A percentile compares a stretch with the other conserved stretches of the same genome.
phyloP scores from a whole-genome alignment of 2,329 filamentous ascomycete species.

The Claviceps digitariae region DNA sequence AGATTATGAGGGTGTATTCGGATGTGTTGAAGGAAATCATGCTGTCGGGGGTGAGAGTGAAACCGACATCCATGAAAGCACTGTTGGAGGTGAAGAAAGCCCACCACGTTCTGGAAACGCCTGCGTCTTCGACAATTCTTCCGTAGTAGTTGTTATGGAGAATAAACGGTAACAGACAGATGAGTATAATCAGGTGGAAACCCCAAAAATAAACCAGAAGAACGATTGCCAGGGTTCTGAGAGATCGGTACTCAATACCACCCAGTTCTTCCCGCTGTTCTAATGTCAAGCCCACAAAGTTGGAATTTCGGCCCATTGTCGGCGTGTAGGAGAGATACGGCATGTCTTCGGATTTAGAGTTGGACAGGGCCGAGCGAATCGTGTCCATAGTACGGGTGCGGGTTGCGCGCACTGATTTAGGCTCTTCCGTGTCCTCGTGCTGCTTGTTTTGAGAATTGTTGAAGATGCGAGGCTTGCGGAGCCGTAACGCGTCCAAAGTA shows the following conservation, averaged over 20 bases:
- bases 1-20: constrained; percentile 59
- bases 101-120: constrained; percentile 70
- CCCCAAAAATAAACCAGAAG: constrained; percentile 69
- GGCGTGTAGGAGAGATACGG: constrained; percentile 93
- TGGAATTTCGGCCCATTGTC: constrained; percentile 84
- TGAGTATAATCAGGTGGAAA: constrained; percentile 64
- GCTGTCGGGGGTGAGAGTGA: constrained; percentile 81
- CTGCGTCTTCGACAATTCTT: constrained; percentile 44
- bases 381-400: constrained; percentile 41
- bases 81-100: constrained; percentile 79
- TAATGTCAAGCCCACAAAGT: constrained; percentile 75
- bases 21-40: constrained; percentile 81
- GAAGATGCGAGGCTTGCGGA: constrained; percentile 29
- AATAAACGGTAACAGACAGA: constrained; percentile 74
- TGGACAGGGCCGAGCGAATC: constrained; percentile 42
- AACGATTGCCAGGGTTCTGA: constrained; percentile 74
- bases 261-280: constrained; percentile 91
- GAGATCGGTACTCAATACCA: constrained; percentile 86
- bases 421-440: constrained; percentile 22
- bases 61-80: constrained; percentile 90
- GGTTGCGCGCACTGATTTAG: constrained; percentile 12
- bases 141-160: constrained; percentile 48
- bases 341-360: constrained; percentile 45
- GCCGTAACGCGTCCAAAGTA: constrained; percentile 26
- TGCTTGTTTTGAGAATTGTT: constrained; percentile 24